phyloP scores from a whole-genome alignment of 306 rosid genomes.

The Casuarina equisetifolia region DNA sequence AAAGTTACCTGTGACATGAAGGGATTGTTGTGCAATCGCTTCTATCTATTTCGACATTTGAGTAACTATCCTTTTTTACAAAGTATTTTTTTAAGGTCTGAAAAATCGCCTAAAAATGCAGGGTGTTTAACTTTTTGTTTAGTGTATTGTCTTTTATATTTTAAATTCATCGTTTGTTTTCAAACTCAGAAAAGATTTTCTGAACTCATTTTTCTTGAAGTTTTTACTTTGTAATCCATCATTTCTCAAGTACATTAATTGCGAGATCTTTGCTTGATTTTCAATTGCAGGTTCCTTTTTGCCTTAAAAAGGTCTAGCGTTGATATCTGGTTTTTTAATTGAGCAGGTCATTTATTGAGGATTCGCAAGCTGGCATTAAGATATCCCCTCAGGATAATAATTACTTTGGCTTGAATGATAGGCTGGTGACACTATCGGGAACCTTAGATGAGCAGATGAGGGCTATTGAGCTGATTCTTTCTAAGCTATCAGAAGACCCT shows the following conservation, averaged over 20 bases:
- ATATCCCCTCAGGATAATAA: conserved; percentile 98
- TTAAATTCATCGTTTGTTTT: too few relatives aligned
- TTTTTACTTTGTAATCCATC: not conserved
- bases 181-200: not conserved
- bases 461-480: conserved; percentile 80
- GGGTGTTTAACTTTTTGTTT: too few relatives aligned
- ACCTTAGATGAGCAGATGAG: conserved; percentile 91
- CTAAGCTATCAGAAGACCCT: conserved; percentile 91
- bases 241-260: not conserved
- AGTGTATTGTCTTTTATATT: too few relatives aligned
- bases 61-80: too few relatives aligned
- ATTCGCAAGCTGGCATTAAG: conserved; percentile 94
- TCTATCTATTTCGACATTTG: too few relatives aligned
- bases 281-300: conserved; percentile 22
- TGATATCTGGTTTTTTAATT: conserved; percentile 33
- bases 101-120: too few relatives aligned
- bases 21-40: too few relatives aligned
- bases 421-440: conserved; percentile 93
- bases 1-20: too few relatives aligned
- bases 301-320: conserved; percentile 21
- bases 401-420: conserved; percentile 85
- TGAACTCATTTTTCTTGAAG: not conserved
- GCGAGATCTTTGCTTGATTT: not conserved
- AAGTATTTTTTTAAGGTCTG: too few relatives aligned
- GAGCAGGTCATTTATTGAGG: conserved; percentile 94